Evolutionary conservation across 2,329 filamentous ascomycete genomes (phyloP).

Genomic region (Allantophomopsis cytisporea): DNA sequence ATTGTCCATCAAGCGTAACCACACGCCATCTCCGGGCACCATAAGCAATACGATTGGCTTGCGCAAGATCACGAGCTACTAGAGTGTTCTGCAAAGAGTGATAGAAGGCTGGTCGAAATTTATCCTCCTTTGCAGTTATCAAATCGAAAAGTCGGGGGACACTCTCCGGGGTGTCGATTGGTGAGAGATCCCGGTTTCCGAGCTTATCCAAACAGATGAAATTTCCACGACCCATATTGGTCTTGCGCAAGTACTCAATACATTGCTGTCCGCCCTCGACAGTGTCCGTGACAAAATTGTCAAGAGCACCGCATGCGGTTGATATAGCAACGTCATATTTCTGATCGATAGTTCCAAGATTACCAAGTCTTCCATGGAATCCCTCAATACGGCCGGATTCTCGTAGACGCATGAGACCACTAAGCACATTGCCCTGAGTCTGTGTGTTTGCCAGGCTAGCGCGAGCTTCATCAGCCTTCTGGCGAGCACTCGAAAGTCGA

Average conservation of each 20-base stretch:
- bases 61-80: conserved; percentile 83
- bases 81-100: conserved; percentile 91
- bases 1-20: conserved; percentile 84
- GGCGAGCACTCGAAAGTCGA: conserved; percentile 77
- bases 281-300: conserved; percentile 94
- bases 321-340: conserved; percentile 98
- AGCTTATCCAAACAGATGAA: conserved; percentile 93
- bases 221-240: conserved; percentile 89
- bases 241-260: conserved; percentile 94
- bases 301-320: conserved; percentile 79
- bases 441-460: conserved; percentile 83
- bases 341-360: conserved; percentile 83
- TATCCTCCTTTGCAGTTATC: conserved; percentile 76
- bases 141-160: conserved; percentile 89
- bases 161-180: conserved; percentile 80
- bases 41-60: conserved; percentile 94
- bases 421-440: conserved; percentile 83
- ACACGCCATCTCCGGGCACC: conserved; percentile 90
- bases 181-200: conserved; percentile 60
- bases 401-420: conserved; percentile 84
- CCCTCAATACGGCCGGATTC: conserved; percentile 95
- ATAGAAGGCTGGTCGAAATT: conserved; percentile 84
- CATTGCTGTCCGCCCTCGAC: conserved; percentile 96
- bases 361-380: conserved; percentile 89
- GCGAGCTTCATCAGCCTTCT: conserved; percentile 92